phyloP scores from a whole-genome alignment of 805 yeast genomes.

The Lipomyces mesembrius region DNA sequence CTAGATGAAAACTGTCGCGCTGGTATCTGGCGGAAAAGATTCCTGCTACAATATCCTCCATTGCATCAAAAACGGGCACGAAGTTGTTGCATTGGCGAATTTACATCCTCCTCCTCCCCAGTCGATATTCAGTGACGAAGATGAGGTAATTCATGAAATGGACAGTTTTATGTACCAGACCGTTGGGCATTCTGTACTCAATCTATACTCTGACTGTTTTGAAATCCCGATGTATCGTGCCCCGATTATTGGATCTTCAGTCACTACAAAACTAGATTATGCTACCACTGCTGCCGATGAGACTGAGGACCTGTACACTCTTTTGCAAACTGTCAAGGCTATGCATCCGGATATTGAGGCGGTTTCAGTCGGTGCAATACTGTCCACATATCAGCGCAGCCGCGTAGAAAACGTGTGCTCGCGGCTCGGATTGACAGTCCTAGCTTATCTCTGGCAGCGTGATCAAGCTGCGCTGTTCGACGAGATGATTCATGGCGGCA shows the following conservation, averaged over 20 bases:
- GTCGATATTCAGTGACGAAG: constrained; percentile 40
- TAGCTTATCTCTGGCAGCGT: constrained; percentile 90
- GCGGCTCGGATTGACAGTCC: constrained; percentile 66
- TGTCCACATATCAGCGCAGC: constrained; percentile 92
- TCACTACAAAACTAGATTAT: constrained; percentile 72
- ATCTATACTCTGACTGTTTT: constrained; percentile 66
- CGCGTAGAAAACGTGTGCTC: constrained; percentile 90
- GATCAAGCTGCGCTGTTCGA: constrained; percentile 77
- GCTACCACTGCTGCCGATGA: constrained; percentile 73
- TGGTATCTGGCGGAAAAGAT: constrained; percentile 95
- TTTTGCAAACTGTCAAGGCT: constrained; percentile 55
- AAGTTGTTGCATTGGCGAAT: constrained; percentile 82
- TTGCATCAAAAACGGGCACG: constrained; percentile 84
- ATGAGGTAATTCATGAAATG: constrained; percentile 60
- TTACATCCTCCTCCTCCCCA: constrained; percentile 61
- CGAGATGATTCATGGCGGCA: constrained; percentile 70
- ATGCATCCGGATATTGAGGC: constrained; percentile 76
- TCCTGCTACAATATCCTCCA: constrained; percentile 89
- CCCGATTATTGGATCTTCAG: constrained; percentile 64
- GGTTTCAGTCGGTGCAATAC: constrained; percentile 94
- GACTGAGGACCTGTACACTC: constrained; percentile 74
- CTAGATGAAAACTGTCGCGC: constrained; percentile 87
- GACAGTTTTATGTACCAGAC: constrained; percentile 98
- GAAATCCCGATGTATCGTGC: constrained; percentile 80
- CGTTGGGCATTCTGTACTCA: constrained; percentile 84